Evolutionary conservation across 2,329 filamentous ascomycete species (phyloP), one percentile per base, ranked within the genome.

Genomic region (Colletotrichum acutatum): DNA sequence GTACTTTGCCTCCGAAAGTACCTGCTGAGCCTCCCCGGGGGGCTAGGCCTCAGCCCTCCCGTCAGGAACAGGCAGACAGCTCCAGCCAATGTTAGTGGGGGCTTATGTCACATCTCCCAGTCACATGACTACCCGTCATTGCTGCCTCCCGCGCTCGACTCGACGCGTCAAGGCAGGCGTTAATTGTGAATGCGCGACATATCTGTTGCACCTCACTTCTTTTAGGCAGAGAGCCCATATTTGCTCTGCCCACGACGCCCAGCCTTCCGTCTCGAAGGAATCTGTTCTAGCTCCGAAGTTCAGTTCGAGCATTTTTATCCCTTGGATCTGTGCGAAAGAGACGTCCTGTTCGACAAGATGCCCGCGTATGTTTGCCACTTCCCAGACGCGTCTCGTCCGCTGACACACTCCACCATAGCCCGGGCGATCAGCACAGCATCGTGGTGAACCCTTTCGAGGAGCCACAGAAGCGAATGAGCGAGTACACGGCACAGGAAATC

Each of bases 401-500:
- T 67, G 66, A 72, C 49, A 72, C 58, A 65, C 52, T 76, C 69
- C 63, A 22, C 32, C 76, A 59, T 80, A 94, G 92, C 76, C 89
- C 91, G 77, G 92, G 92, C 80, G 91, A 93, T 78, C 92, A 94
- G 82, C 90, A 92, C 82, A 80, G 80, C 66, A 75, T 80, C 74
- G 87, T 90, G 79, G 82, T 84, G 78, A 98, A 98, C 79, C 95
- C 95, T 8, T 99, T 97, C 82, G 92, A 94, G 81, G 93, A 96
- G 77, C 82, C 85, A 2, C 88, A 88, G 79, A 90, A 88, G 62
- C 90, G 90, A 54, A 89, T 98, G 34, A 92, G 90, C 65, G 90
- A 94, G 80, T 99, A 94, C 85, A 97, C 95, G 0, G 95, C 95
- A n/a, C 88, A 91, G 77, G 93, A 99, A 81, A 96, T 98, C 71